phyloP scores from a whole-genome alignment of 2,329 filamentous ascomycete genomes.

The Fusarium drepaniforme region DNA sequence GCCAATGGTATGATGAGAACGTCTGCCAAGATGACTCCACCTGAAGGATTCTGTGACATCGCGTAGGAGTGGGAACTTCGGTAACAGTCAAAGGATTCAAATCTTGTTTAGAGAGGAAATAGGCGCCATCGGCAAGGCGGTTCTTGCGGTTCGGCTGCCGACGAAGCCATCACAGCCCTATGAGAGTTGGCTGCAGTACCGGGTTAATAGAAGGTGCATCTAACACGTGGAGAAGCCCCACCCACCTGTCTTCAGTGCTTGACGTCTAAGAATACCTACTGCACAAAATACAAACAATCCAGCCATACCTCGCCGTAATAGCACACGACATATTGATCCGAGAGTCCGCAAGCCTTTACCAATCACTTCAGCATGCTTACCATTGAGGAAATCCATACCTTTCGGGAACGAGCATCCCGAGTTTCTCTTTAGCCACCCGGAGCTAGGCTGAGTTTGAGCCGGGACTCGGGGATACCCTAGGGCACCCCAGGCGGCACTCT shows the following conservation, averaged over 20 bases:
- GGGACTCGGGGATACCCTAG: neutral
- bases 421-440: neutral
- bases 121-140: neutral
- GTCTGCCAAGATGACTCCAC: neutral
- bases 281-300: neutral
- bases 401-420: neutral
- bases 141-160: neutral
- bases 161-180: neutral
- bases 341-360: neutral
- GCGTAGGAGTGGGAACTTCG: neutral
- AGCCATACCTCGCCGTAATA: neutral
- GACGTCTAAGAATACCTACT: neutral
- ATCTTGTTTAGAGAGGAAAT: neutral
- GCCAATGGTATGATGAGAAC: neutral
- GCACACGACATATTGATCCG: neutral
- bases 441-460: neutral
- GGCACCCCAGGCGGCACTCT: neutral
- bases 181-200: neutral
- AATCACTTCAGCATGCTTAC: neutral
- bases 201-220: neutral
- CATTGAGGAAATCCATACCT: neutral
- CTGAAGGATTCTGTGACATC: neutral
- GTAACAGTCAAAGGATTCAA: neutral
- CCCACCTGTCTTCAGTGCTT: neutral
- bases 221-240: neutral